These are phyloP conservation scores for Combretum micranthum DNA, from an alignment of 345 rosid species.

Conservation along the genomic window DNA sequence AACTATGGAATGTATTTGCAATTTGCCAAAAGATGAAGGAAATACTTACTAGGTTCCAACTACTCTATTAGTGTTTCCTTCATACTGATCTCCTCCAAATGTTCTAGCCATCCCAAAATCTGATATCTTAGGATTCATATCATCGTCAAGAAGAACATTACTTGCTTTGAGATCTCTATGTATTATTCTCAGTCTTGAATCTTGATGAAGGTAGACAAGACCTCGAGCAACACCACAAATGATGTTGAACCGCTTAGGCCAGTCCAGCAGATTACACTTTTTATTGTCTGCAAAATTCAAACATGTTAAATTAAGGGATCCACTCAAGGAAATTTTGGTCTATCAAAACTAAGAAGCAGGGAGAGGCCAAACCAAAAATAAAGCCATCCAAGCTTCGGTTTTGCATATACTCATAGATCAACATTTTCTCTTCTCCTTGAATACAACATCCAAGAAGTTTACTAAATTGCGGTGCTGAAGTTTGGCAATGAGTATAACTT, in stretches of 20 bases:
- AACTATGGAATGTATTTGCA: background rate
- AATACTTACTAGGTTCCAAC: slow-evolving; percentile 35
- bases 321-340: background rate
- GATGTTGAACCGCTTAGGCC: slow-evolving; percentile 28
- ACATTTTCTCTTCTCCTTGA: slow-evolving; percentile 20
- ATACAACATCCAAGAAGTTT: slow-evolving; percentile 28
- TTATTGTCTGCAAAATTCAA: slow-evolving; percentile 16
- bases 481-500: slow-evolving; percentile 33
- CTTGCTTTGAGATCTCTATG: slow-evolving; percentile 36
- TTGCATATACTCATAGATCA: slow-evolving; percentile 23
- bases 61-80: slow-evolving; percentile 29
- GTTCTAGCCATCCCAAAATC: slow-evolving; percentile 29
- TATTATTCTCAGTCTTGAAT: slow-evolving; percentile 30
- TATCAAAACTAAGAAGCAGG: too few species aligned
- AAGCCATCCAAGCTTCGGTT: slow-evolving; percentile 27
- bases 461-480: slow-evolving; percentile 50
- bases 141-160: slow-evolving; percentile 27
- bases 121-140: slow-evolving; percentile 31
- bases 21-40: background rate
- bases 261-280: slow-evolving; percentile 16
- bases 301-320: too few species aligned
- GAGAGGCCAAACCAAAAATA: slow-evolving; percentile 21
- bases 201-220: slow-evolving; percentile 36
- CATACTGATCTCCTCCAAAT: slow-evolving; percentile 25
- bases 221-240: slow-evolving; percentile 33